Evolutionary conservation across 805 yeast species (phyloP).

Genomic region (Candida qinlingensis): DNA sequence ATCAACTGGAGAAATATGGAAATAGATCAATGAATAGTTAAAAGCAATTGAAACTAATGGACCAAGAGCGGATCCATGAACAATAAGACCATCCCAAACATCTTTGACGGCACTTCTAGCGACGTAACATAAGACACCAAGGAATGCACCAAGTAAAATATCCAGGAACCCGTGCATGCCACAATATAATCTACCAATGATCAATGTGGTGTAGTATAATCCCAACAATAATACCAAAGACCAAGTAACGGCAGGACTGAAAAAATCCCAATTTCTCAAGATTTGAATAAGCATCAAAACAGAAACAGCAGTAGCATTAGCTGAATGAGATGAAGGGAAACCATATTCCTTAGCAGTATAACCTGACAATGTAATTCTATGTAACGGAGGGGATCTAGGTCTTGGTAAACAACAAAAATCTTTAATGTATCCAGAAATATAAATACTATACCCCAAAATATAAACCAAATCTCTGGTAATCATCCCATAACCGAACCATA

Average conservation of each 20-base stretch:
- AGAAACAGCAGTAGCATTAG: constrained; percentile 85
- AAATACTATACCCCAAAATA: constrained; percentile 56
- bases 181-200: constrained; percentile 82
- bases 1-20: constrained; percentile 82
- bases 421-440: constrained; percentile 66
- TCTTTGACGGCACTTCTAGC: constrained; percentile 38
- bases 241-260: constrained; percentile 7
- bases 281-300: constrained; percentile 36
- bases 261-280: constrained; percentile 8
- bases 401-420: constrained; percentile 88
- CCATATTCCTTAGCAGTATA: constrained; percentile 93
- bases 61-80: constrained; percentile 25
- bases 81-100: constrained; percentile 42
- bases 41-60: constrained; percentile 34
- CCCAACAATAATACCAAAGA: constrained; percentile 17
- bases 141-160: constrained; percentile 53
- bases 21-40: constrained; percentile 49
- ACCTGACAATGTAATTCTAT: constrained; percentile 84
- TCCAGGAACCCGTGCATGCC: constrained; percentile 97
- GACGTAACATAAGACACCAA: constrained; percentile 55
- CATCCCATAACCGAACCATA: constrained; percentile 67
- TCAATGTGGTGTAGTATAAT: constrained; percentile 57
- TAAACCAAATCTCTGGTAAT: constrained; percentile 65
- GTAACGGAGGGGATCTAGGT: constrained; percentile 88
- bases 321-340: constrained; percentile 90